Base-by-base conservation (phyloP, 2,329 filamentous ascomycete species). In the Aspergillus nomiae region DNA sequence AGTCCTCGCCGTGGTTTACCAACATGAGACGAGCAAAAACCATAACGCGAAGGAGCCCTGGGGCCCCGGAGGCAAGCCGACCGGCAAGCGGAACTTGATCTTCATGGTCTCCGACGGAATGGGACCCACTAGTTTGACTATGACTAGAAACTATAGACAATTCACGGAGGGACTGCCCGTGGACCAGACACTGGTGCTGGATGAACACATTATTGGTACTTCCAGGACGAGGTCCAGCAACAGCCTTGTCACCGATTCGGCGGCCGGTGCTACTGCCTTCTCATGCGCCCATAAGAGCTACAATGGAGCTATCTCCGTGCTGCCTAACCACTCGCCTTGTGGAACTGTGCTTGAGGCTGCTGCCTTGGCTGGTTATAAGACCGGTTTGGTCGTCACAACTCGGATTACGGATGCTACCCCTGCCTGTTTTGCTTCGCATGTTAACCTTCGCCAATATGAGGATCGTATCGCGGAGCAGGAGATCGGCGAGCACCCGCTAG, bases 51-150 rank as follows among this genome's bases (percentile, higher is more conserved):
- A 67, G 62, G 70, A 60, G 63, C 69, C 71, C 53, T 80, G 77
- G 77, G 76, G 76, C 12, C 74, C 76, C 34, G 73, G 71, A 62
- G 76, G 76, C 24, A 82, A 80, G 65, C 82, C 83, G 61, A 78
- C 72, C 32, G 87, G 88, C 58, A 99, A 98, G 84, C 87, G 92
- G 60, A 99, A 98, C 78, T 84, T 99, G 59, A 90, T 99, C 71
- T 98, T 99, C 83, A 99, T 99, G 95, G 94, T 99, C 43, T 97
- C 92, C 0, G 95, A 99, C 77, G 95, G 95, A 73, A 99, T 99
- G 95, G 95, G 95, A 0, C 95, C 95, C 9, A 92, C 95, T 10
- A 94, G 92, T 70, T 84, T 99, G 59, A 91, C 90, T 30, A 79
- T 99, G 75, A 97, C 95, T 8, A 86, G 95, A 61, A 91, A 89